Conservation (phyloP, 129 eudicot species). For the Tanacetum coccineum region DNA sequence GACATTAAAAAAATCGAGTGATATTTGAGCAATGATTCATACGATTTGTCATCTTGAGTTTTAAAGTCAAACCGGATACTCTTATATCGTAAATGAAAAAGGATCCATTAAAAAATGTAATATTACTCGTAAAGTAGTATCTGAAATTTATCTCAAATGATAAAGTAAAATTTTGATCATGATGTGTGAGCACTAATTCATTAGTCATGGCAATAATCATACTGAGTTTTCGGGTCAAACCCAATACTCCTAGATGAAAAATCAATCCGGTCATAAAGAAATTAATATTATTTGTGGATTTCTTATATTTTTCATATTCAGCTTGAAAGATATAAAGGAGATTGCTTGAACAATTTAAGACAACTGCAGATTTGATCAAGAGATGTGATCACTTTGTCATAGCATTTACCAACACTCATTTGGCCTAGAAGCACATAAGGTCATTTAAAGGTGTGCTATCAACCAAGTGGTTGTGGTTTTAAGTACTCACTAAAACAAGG, state of each 20-base stretch:
- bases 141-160: too few species aligned
- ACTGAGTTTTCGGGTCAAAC: constrained; percentile 25
- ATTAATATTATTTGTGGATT: too few species aligned
- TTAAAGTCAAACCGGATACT: constrained; percentile 15
- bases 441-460: too few species aligned
- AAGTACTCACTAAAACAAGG: too few species aligned
- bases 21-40: constrained; percentile 2
- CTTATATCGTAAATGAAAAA: neutral
- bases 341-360: constrained; percentile 6
- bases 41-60: constrained; percentile 18
- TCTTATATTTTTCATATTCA: neutral
- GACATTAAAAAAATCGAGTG: too few species aligned
- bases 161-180: neutral
- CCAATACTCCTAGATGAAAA: neutral
- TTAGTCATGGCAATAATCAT: neutral
- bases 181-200: constrained; percentile 5
- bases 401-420: neutral
- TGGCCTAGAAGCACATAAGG: too few species aligned
- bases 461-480: too few species aligned
- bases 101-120: neutral
- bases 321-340: constrained; percentile 1
- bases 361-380: neutral
- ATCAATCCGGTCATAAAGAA: neutral
- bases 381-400: neutral
- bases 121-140: neutral